Evolutionary conservation across 2,329 filamentous ascomycete species (phyloP), one percentile per base, ranked within the genome.

Genomic region (Trichoderma pleuroti): DNA sequence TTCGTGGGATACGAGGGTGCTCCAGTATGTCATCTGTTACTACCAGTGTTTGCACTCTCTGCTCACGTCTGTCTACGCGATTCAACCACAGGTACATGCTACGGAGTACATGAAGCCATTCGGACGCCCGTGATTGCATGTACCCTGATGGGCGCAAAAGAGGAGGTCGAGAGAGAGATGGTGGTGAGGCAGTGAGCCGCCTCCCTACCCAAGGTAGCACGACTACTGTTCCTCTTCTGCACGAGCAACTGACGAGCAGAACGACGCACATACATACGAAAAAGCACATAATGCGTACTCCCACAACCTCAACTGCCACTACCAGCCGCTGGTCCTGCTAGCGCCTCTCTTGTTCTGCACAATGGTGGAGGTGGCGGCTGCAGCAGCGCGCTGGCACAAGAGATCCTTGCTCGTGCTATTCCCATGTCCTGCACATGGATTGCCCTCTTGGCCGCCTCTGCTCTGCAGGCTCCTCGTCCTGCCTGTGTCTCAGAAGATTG

Each of bases 361-460:
- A 32, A 42, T 62, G 46, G 67, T 63, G 67, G 67, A 70, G 67
- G 64, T 42, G 64, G 59, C 67, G 46, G 59, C 60, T 70, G 67
- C 67, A 70, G 57, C 67, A 70, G 59, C 67, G 66, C 57, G 67
- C 28, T 70, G 67, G 67, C 67, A 70, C 32, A 56, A 56, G 32
- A 63, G 39, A 70, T 64, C 67, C 67, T 61, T 70, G 46, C 57
- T 56, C 30, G 24, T 63, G 42, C 57, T 56, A n/a, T 63, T 54
- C 59, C 67, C 46, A 32, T 56, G 30, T 61, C 60, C 64, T 68
- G 65, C 65, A 26, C 65, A 21, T 60, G 65, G n/a, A 30, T 26
- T 28, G 59, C 34, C 12, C 32, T 56, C 26, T 16, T 39, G 18
- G 57, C 24, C 42, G 54, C 52, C 39, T 42, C 26, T 28, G 26